These are phyloP conservation scores for Cicer bijugum DNA, from an alignment of 306 rosid genomes.

Conservation along the genomic window DNA sequence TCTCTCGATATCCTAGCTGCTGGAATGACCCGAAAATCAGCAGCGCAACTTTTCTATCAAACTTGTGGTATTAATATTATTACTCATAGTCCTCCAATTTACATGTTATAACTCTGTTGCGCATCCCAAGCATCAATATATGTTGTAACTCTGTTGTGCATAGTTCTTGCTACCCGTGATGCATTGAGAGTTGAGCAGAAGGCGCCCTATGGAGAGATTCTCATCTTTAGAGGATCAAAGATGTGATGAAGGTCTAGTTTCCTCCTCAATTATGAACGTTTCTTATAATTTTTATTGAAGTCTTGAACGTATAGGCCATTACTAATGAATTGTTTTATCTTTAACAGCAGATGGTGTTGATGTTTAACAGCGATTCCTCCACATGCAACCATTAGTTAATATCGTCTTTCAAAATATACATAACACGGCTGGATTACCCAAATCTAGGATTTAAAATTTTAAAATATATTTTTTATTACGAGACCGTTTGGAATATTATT, in stretches of 20 bases:
- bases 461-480: neutral
- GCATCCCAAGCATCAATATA: neutral
- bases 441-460: slow-evolving; percentile 14
- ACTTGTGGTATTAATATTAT: slow-evolving; percentile 64
- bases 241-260: slow-evolving; percentile 59
- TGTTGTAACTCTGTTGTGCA: slow-evolving; percentile 19
- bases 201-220: slow-evolving; percentile 66
- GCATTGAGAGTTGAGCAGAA: slow-evolving; percentile 62
- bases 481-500: slow-evolving; percentile 6
- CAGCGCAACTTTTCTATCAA: slow-evolving; percentile 78
- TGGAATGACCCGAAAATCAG: slow-evolving; percentile 71
- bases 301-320: neutral
- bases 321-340: slow-evolving; percentile 18
- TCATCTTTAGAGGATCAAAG: slow-evolving; percentile 68
- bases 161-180: slow-evolving; percentile 71
- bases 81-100: neutral
- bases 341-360: slow-evolving; percentile 23
- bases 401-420: neutral
- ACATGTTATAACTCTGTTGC: neutral
- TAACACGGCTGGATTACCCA: slow-evolving; percentile 12
- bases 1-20: slow-evolving; percentile 64
- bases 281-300: slow-evolving; percentile 13
- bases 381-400: neutral
- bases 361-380: slow-evolving; percentile 25
- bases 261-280: slow-evolving; percentile 25